Conservation (phyloP, 148 eudicot species). For the Agrostemma githago region DNA sequence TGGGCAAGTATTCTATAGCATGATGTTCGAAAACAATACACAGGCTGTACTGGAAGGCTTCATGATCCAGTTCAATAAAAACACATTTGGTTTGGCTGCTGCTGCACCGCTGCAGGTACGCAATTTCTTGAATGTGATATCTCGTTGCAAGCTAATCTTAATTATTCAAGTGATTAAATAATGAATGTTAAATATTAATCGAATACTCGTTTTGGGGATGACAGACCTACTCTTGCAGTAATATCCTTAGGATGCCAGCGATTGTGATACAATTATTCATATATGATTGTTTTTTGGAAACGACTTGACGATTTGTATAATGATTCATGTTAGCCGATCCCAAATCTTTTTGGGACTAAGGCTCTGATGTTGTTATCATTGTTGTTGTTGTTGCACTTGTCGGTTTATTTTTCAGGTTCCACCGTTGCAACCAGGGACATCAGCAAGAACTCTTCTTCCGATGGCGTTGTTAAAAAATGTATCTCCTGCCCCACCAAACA, state of each 20-base stretch:
- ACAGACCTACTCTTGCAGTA: no score
- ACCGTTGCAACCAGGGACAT: slow-evolving; percentile 78
- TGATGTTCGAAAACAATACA: slow-evolving; percentile 81
- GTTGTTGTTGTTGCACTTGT: background rate
- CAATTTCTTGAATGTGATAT: no score
- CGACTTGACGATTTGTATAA: no score
- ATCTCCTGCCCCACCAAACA: slow-evolving; percentile 77
- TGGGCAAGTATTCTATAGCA: slow-evolving; percentile 81
- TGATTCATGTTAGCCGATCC: no score
- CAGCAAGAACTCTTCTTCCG: slow-evolving; percentile 71
- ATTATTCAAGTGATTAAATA: background rate
- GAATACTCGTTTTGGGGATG: no score
- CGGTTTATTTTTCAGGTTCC: slow-evolving; percentile 47
- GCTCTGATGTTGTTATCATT: background rate
- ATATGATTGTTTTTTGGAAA: no score
- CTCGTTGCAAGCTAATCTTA: no score
- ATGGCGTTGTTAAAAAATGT: slow-evolving; percentile 86
- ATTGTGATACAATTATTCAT: no score
- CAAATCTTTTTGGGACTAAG: no score
- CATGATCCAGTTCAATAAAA: slow-evolving; percentile 96
- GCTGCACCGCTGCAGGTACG: slow-evolving; percentile 80
- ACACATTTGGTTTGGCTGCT: slow-evolving; percentile 92
- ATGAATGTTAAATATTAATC: no score
- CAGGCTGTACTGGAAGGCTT: slow-evolving; percentile 80
- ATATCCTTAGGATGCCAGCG: no score